phyloP scores from a whole-genome alignment of 352 stramenopile species.

The Globisporangium canariense region DNA sequence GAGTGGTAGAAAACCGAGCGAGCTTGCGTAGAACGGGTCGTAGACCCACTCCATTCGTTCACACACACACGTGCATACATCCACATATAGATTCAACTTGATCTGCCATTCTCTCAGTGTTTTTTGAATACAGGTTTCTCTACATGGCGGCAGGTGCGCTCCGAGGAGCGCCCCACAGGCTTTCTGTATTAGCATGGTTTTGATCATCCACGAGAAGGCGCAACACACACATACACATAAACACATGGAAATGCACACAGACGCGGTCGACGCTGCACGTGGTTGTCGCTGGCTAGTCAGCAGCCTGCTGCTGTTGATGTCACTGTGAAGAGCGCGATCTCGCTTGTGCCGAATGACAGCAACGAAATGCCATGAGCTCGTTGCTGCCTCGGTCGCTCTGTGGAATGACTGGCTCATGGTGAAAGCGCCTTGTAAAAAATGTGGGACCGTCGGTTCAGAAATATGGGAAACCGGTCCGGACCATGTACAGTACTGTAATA shows the following conservation, averaged over 20 bases:
- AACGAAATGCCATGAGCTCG: neutral
- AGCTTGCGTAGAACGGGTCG: slow-evolving; percentile 37
- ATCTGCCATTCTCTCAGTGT: slow-evolving; percentile 58
- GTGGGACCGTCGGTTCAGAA: neutral
- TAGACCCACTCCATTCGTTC: neutral
- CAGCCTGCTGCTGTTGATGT: neutral
- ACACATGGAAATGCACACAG: slow-evolving; percentile 6
- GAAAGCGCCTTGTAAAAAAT: neutral
- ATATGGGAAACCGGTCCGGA: neutral
- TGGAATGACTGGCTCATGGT: slow-evolving; percentile 7
- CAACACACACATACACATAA: neutral
- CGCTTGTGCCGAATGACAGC: neutral
- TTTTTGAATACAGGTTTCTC: slow-evolving; percentile 78
- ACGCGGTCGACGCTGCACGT: too few species aligned
- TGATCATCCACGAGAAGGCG: slow-evolving; percentile 53
- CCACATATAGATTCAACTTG: slow-evolving; percentile 1
- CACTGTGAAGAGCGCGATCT: neutral
- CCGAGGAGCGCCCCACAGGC: slow-evolving; percentile 20
- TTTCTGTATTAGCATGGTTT: slow-evolving; percentile 83
- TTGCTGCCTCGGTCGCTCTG: too few species aligned
- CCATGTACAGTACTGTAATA: neutral
- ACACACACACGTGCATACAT: neutral
- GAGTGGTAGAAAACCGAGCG: slow-evolving; percentile 53
- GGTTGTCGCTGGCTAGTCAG: too few species aligned
- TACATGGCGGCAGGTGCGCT: slow-evolving; percentile 27